These are phyloP conservation scores for Quercus parvula DNA, from an alignment of 306 rosid species.

Conservation along the genomic window DNA sequence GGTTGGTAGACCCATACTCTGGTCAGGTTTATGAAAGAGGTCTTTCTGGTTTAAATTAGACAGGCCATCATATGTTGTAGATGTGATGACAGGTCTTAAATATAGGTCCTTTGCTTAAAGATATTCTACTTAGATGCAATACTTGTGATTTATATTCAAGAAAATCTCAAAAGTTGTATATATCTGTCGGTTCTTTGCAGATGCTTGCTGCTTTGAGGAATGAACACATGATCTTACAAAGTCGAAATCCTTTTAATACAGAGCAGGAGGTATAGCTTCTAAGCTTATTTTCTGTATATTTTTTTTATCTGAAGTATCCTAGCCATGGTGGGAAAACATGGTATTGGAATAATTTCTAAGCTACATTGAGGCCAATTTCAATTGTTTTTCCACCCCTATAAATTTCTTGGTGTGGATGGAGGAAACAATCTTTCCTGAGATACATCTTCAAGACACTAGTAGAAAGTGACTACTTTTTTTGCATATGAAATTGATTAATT, in stretches of 20 bases:
- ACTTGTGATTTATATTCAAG: background rate
- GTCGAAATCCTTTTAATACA: slow-evolving; percentile 69
- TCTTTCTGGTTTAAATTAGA: slow-evolving; percentile 6
- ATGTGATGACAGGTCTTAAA: slow-evolving; percentile 5
- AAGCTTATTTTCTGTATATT: background rate
- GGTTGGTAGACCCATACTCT: background rate
- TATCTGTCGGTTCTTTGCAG: slow-evolving; percentile 45
- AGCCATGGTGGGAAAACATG: background rate
- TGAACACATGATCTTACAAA: slow-evolving; percentile 48
- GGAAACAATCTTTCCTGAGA: background rate
- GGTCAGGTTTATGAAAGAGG: background rate
- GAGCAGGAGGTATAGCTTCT: slow-evolving; percentile 74
- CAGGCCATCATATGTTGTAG: background rate
- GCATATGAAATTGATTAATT: background rate
- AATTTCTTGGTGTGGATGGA: background rate
- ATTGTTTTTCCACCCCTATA: background rate
- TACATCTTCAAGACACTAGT: background rate
- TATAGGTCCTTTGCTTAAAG: slow-evolving; percentile 17
- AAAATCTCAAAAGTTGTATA: background rate
- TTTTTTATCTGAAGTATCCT: background rate
- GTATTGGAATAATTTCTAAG: background rate
- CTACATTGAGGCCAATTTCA: background rate
- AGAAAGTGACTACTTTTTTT: background rate
- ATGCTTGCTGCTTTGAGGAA: slow-evolving; percentile 89
- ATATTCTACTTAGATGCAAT: slow-evolving; percentile 16